A percentile compares a stretch with the other conserved stretches of the same genome.
Conservation (phyloP, 257 asterid species). For the Parsonsia alboflavescens region DNA sequence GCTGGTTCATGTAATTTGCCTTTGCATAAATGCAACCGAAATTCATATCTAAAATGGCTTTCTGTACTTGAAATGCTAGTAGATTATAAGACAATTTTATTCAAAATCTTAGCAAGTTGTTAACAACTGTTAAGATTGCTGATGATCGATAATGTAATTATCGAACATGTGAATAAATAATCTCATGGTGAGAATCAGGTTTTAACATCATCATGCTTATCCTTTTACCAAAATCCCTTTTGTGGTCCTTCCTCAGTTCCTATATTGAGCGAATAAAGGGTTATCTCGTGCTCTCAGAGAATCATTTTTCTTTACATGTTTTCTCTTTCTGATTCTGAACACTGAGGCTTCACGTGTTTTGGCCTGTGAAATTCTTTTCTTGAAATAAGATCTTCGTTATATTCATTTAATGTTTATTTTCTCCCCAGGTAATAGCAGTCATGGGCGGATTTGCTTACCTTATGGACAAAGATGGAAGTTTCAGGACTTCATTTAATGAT, state of each 20-base stretch:
- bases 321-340: neutral
- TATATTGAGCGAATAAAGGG: neutral
- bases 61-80: neutral
- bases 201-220: neutral
- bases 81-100: neutral
- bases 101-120: neutral
- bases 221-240: neutral
- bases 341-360: neutral
- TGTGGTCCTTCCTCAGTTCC: neutral
- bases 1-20: neutral
- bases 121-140: neutral
- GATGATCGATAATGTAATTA: neutral
- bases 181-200: neutral
- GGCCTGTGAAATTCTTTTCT: neutral
- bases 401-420: conserved; percentile 1
- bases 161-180: neutral
- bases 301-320: neutral
- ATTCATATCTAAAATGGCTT: neutral
- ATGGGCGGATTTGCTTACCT: conserved; percentile 35
- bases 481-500: conserved; percentile 45
- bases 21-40: neutral
- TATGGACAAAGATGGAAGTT: conserved; percentile 48
- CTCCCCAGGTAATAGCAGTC: conserved; percentile 37
- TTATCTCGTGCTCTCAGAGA: neutral
- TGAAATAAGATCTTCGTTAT: neutral